Base-by-base conservation (phyloP, 2,329 filamentous ascomycete species). In the Fusarium dlaminii region DNA sequence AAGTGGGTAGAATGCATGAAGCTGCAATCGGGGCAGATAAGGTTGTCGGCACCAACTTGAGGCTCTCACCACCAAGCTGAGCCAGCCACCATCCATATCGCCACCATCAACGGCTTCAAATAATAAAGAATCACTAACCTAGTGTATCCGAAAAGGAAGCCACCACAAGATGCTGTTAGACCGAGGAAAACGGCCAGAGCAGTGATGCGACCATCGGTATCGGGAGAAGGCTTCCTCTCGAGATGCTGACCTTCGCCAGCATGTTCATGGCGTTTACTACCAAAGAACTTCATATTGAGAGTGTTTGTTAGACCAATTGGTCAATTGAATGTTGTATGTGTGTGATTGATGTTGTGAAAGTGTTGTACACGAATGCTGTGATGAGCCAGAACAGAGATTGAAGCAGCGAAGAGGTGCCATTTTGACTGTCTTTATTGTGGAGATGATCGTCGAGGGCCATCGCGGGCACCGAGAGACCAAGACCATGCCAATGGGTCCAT, bases 131-230 rank as follows among this genome's bases (percentile, higher is more conserved):
- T n/a, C n/a, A n/a, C n/a, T n/a, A n/a, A n/a, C n/a, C n/a, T n/a
- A n/a, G n/a, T n/a, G n/a, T n/a, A n/a, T n/a, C n/a, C n/a, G n/a
- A n/a, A n/a, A n/a, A n/a, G n/a, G n/a, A n/a, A n/a, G n/a, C n/a
- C n/a, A n/a, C n/a, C n/a, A n/a, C n/a, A n/a, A n/a, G n/a, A n/a
- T n/a, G n/a, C n/a, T n/a, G n/a, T n/a, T n/a, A n/a, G n/a, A n/a
- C n/a, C n/a, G n/a, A n/a, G n/a, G n/a, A n/a, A n/a, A n/a, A n/a
- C n/a, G n/a, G n/a, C n/a, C n/a, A n/a, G n/a, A n/a, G n/a, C n/a
- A n/a, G n/a, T 87, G 42, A 84, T 62, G 32, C 75, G 80, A 52
- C 83, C 75, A n/a, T 74, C 74, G 1, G 57, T 64, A 18, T 66
- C 65, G 17, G 66, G 60, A 42, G 63, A 34, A 32, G 63, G 42